Percentiles rank a stretch among this genome's conserved stretches.
Evolutionary conservation across 2,329 filamentous ascomycete genomes (phyloP).

Genomic region (Penicillium paneum): DNA sequence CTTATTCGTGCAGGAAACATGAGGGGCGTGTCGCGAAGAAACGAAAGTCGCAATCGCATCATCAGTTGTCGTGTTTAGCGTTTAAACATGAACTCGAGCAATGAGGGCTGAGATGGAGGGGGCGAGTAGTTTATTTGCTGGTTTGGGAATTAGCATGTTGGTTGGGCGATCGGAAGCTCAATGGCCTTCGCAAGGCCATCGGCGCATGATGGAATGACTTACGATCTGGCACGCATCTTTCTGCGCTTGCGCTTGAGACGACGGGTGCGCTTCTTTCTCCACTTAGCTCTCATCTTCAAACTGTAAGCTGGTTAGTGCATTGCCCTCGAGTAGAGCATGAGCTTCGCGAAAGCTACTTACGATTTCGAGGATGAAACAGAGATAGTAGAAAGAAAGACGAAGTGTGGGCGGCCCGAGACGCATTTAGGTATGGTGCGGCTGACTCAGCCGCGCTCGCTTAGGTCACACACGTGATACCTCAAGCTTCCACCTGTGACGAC

Average conservation of each 20-base stretch:
- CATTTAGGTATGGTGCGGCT: constrained; percentile 43
- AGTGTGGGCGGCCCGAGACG: constrained; percentile 30
- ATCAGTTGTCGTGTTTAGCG: constrained; percentile 39
- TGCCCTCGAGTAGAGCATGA: background rate
- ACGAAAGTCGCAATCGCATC: constrained; percentile 32
- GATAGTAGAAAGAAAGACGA: constrained; percentile 43
- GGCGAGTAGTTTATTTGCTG: constrained; percentile 67
- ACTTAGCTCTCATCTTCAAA: constrained; percentile 83
- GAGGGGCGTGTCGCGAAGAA: constrained; percentile 29
- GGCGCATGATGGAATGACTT: constrained; percentile 46
- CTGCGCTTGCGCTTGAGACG: constrained; percentile 99
- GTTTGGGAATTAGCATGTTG: constrained; percentile 31
- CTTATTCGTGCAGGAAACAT: constrained; percentile 17
- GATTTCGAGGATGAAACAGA: constrained; percentile 44
- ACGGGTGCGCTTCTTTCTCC: constrained; percentile 99
- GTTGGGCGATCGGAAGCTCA: background rate
- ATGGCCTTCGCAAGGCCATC: background rate
- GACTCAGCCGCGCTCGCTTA: constrained; percentile 34
- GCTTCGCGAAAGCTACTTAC: constrained; percentile 30
- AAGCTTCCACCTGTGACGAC: constrained; percentile 8
- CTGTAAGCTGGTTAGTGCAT: constrained; percentile 25
- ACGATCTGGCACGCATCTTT: constrained; percentile 99
- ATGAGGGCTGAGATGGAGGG: constrained; percentile 52
- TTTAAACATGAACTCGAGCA: constrained; percentile 38
- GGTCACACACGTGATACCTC: constrained; percentile 3